These are phyloP conservation scores for Lepidopterella palustris DNA, from an alignment of 495 filamentous ascomycete genomes.

Conservation along the genomic window DNA sequence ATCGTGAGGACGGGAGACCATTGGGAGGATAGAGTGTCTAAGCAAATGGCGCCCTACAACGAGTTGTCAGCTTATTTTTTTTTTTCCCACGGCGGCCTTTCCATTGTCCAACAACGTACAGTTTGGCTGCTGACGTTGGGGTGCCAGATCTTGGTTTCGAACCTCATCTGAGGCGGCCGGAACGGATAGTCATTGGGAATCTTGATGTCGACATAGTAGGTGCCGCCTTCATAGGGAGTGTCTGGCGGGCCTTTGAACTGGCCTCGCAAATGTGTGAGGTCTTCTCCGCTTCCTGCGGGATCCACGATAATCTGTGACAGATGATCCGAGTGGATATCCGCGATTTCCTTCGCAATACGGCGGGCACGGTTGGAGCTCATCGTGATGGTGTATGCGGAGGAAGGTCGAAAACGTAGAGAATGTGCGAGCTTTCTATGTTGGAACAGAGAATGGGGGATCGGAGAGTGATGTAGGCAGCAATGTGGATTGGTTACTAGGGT, in stretches of 20 bases:
- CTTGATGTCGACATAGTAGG: slow-evolving; percentile 72
- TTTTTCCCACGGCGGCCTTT: no score
- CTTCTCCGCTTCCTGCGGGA: slow-evolving; percentile 55
- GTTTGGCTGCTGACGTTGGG: slow-evolving; percentile 95
- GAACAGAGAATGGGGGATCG: slow-evolving; percentile 3
- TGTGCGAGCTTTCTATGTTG: background rate
- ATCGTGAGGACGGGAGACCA: slow-evolving; percentile 97
- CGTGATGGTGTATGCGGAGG: slow-evolving; percentile 1
- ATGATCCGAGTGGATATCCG: slow-evolving; percentile 73
- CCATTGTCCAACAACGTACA: slow-evolving; percentile 48
- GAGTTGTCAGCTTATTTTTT: slow-evolving; percentile 4
- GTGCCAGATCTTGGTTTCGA: slow-evolving; percentile 95
- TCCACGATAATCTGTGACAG: slow-evolving; percentile 66
- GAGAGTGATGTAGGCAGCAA: slow-evolving; percentile 23
- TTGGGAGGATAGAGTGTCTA: slow-evolving; percentile 81
- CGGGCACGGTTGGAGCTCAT: slow-evolving; percentile 77
- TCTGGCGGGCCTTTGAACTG: slow-evolving; percentile 82
- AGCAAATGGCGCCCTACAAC: slow-evolving; percentile 84
- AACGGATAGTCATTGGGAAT: slow-evolving; percentile 92
- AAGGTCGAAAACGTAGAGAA: background rate
- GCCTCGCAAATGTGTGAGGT: slow-evolving; percentile 79
- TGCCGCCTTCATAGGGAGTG: slow-evolving; percentile 89
- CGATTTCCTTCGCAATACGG: slow-evolving; percentile 85
- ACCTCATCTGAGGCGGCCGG: slow-evolving; percentile 85
- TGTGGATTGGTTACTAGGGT: slow-evolving; percentile 3